Evolutionary conservation across 2,329 filamentous ascomycete species (phyloP).

Genomic region (Dryadomyces sulphureus): DNA sequence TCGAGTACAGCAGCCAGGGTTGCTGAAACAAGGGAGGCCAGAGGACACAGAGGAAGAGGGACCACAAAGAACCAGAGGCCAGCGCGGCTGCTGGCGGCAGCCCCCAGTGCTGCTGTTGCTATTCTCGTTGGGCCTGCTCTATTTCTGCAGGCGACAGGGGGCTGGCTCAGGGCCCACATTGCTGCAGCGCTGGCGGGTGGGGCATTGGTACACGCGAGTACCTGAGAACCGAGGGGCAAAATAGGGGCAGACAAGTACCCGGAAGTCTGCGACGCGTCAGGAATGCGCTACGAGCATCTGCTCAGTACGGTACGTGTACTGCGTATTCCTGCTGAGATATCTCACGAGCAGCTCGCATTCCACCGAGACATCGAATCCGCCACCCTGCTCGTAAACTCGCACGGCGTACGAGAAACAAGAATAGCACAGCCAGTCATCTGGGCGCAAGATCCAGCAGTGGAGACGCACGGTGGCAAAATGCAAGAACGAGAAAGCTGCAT

Average conservation of each 20-base stretch:
- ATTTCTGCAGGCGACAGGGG: slow-evolving; percentile 8
- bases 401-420: background rate
- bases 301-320: background rate
- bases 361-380: too few species aligned
- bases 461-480: background rate
- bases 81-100: too few species aligned
- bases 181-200: background rate
- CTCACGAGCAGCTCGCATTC: too few species aligned
- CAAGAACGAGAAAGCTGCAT: background rate
- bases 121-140: background rate
- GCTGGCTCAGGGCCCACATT: slow-evolving; percentile 4
- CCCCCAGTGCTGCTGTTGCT: too few species aligned
- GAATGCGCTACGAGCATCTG: background rate
- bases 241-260: background rate
- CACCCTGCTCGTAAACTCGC: too few species aligned
- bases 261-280: background rate
- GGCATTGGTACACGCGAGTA: background rate
- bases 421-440: background rate
- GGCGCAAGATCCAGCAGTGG: background rate
- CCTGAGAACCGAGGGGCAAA: background rate
- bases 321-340: too few species aligned
- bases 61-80: too few species aligned
- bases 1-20: slow-evolving; percentile 4
- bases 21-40: slow-evolving; percentile 7
- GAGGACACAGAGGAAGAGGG: too few species aligned